These are phyloP conservation scores for Cytospora schulzeri DNA, from an alignment of 2,329 filamentous ascomycete genomes.

Conservation along the genomic window DNA sequence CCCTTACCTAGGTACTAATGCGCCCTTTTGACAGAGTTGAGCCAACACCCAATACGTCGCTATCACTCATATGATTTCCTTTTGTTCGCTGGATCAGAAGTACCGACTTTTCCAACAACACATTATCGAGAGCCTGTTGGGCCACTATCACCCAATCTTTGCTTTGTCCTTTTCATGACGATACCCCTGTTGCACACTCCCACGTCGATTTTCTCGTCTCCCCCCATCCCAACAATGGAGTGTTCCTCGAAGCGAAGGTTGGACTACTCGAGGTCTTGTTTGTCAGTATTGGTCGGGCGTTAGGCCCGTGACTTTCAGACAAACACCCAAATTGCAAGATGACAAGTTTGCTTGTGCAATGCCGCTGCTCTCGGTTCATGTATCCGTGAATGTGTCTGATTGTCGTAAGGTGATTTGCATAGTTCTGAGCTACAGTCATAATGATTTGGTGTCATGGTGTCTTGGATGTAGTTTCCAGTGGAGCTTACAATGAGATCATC, in stretches of 20 bases:
- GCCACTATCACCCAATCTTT: neutral
- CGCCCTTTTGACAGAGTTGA: neutral
- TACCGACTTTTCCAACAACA: neutral
- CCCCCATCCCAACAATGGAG: neutral
- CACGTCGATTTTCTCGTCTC: neutral
- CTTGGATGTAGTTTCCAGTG: neutral
- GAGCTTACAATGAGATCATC: neutral
- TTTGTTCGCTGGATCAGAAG: neutral
- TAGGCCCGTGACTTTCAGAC: conserved; percentile 7
- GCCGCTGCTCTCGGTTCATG: neutral
- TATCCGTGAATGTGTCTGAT: neutral
- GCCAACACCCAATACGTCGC: neutral
- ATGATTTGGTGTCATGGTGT: neutral
- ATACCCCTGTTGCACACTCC: neutral
- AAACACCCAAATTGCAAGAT: conserved; percentile 14
- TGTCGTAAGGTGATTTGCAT: neutral
- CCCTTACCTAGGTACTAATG: neutral
- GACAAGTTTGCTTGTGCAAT: conserved; percentile 13
- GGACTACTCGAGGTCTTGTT: neutral
- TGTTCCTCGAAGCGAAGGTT: conserved; percentile 4
- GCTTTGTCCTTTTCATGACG: conserved; percentile 11
- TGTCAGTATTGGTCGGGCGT: conserved; percentile 11
- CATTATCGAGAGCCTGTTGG: neutral
- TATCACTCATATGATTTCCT: neutral
- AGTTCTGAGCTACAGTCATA: neutral